Evolutionary conservation across 305 asterid species (phyloP).

Genomic region (Solanum hybrid): DNA sequence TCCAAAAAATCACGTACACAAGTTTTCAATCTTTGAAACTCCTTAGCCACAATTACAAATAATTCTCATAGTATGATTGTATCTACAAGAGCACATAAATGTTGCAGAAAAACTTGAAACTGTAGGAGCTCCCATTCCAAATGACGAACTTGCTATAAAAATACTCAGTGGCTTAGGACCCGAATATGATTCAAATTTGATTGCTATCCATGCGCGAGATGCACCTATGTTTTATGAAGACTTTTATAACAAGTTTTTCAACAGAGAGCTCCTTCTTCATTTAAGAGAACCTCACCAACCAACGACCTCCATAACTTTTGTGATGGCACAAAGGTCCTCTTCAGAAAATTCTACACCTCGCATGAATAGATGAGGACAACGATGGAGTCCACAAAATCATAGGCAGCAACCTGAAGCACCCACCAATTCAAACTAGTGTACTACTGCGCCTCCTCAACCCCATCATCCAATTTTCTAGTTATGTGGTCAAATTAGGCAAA

Average conservation of each 20-base stretch:
- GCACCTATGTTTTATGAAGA: not conserved
- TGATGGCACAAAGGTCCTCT: not conserved
- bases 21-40: not conserved
- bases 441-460: not conserved
- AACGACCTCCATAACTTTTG: not conserved
- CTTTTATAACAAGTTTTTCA: not conserved
- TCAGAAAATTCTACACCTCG: not conserved
- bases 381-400: not conserved
- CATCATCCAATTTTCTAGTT: not conserved
- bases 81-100: not conserved
- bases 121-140: not conserved
- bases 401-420: not conserved
- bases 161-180: not conserved
- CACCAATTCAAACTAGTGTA: not conserved
- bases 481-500: not conserved
- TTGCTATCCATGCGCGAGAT: not conserved
- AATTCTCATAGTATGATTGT: not conserved
- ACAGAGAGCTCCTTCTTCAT: not conserved
- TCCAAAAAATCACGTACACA: not conserved
- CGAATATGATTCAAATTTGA: not conserved
- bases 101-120: not conserved
- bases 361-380: not conserved
- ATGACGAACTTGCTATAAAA: not conserved
- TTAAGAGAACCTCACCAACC: not conserved
- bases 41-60: not conserved